These are phyloP conservation scores for Erodium texanum DNA, from an alignment of 441 rosid species.

Conservation along the genomic window DNA sequence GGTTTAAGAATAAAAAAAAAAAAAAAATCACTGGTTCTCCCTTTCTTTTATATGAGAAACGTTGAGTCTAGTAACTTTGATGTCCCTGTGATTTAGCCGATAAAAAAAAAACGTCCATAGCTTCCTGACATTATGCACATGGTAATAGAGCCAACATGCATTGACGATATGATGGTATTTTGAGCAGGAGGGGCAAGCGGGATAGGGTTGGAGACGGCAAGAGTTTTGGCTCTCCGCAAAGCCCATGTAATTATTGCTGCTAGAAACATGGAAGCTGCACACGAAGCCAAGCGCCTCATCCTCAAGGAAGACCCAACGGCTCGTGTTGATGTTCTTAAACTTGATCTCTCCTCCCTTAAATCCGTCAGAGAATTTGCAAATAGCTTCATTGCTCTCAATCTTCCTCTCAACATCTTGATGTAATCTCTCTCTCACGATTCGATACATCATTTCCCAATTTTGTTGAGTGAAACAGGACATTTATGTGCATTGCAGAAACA, in stretches of 20 bases:
- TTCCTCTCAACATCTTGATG: constrained; percentile 76
- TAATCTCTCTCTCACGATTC: constrained; percentile 15
- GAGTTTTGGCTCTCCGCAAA: constrained; percentile 56
- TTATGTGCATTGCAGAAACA: constrained; percentile 40
- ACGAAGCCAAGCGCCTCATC: constrained; percentile 43
- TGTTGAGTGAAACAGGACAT: too few relatives aligned
- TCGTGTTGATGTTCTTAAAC: constrained; percentile 41
- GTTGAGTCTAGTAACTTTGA: too few relatives aligned
- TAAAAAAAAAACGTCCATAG: too few relatives aligned
- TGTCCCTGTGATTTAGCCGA: too few relatives aligned
- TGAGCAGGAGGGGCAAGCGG: constrained; percentile 78
- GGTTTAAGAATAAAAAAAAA: too few relatives aligned
- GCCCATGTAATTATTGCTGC: constrained; percentile 79
- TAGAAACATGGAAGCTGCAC: constrained; percentile 65
- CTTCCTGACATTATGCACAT: too few relatives aligned
- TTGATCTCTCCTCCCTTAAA: constrained; percentile 53
- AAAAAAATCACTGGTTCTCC: too few relatives aligned
- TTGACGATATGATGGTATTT: too few relatives aligned
- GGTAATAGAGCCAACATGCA: too few relatives aligned
- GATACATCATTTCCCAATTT: too few relatives aligned
- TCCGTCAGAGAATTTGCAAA: constrained; percentile 46
- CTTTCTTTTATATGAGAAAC: too few relatives aligned
- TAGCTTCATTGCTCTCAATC: constrained; percentile 38
- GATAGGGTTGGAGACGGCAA: constrained; percentile 79
- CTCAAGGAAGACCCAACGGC: constrained; percentile 28